phyloP scores from a whole-genome alignment of 495 filamentous ascomycete genomes.

The Lentithecium fluviatile region DNA sequence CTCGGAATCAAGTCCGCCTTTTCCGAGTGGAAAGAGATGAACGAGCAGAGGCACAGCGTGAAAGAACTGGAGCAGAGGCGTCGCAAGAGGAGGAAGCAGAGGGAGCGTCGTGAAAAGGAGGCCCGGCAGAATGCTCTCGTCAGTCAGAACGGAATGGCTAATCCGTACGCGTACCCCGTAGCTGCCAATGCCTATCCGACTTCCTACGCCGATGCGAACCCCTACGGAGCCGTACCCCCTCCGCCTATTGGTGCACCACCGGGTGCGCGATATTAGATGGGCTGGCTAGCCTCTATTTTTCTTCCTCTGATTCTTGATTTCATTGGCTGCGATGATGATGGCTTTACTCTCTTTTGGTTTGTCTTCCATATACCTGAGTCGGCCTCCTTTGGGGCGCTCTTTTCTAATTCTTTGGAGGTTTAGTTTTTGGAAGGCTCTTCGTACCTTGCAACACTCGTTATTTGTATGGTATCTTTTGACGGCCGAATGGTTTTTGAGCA shows the following conservation, averaged over 20 bases:
- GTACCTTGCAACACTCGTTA: too few species aligned
- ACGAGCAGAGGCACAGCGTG: slow-evolving; percentile 57
- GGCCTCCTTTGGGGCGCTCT: too few species aligned
- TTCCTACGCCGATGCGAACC: slow-evolving; percentile 39
- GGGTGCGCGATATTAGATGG: slow-evolving; percentile 33
- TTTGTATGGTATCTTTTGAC: too few species aligned
- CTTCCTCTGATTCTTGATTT: slow-evolving; percentile 14
- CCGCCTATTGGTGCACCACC: slow-evolving; percentile 40
- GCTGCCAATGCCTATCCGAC: slow-evolving; percentile 30
- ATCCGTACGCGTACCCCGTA: slow-evolving; percentile 36
- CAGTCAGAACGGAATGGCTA: slow-evolving; percentile 25
- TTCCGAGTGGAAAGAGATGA: slow-evolving; percentile 68
- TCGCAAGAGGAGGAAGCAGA: slow-evolving; percentile 37
- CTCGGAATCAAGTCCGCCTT: slow-evolving; percentile 82
- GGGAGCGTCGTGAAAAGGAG: slow-evolving; percentile 32
- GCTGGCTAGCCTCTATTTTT: neutral
- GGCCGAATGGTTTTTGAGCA: too few species aligned
- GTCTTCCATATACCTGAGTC: too few species aligned
- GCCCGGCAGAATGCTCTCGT: slow-evolving; percentile 31
- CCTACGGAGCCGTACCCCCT: slow-evolving; percentile 39
- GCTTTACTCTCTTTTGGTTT: too few species aligned
- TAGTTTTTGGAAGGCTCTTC: too few species aligned
- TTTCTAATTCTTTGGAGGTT: too few species aligned
- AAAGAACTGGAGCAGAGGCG: slow-evolving; percentile 53
- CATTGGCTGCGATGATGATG: neutral